Percentiles rank a stretch among this genome's conserved stretches.
These are phyloP conservation scores for Aphanocladium album DNA, from an alignment of 2,329 filamentous ascomycete genomes.

Conservation along the genomic window DNA sequence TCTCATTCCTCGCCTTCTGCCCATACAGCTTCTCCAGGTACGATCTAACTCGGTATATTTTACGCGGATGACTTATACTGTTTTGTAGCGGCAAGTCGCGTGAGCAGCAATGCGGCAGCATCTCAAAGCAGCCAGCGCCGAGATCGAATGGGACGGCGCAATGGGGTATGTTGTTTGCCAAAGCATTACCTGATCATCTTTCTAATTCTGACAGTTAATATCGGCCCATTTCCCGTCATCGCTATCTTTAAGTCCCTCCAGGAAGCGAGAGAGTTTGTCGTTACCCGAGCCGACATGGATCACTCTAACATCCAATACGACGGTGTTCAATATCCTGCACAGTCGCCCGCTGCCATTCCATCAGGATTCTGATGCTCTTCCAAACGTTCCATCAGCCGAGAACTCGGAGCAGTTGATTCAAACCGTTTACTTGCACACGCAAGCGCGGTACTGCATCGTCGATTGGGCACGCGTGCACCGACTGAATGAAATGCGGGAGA, in stretches of 20 bases:
- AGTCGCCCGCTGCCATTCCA: not conserved
- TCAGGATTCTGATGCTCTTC: not conserved
- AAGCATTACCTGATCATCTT: not conserved
- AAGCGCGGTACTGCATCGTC: conserved; percentile 12
- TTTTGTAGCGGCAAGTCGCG: not conserved
- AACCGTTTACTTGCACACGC: conserved; percentile 5
- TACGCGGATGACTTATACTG: not conserved
- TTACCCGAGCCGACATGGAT: conserved; percentile 4
- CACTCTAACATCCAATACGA: not conserved
- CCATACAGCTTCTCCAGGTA: not conserved
- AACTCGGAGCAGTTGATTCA: not conserved
- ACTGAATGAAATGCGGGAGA: conserved; percentile 3
- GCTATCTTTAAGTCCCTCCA: not conserved
- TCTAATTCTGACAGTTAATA: not conserved
- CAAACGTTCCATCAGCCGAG: not conserved
- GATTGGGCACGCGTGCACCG: conserved; percentile 9
- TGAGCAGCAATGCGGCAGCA: not conserved
- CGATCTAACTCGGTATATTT: not conserved
- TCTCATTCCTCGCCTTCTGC: not conserved
- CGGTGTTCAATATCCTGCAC: conserved; percentile 1
- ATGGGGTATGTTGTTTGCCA: not conserved
- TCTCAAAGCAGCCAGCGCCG: not conserved
- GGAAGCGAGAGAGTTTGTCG: not conserved
- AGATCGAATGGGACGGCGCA: not conserved
- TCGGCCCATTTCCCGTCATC: not conserved